A percentile compares a stretch with the other conserved stretches of the same genome.
Conservation (phyloP, 2,329 filamentous ascomycete genomes). For the Aspergillus sp. region DNA sequence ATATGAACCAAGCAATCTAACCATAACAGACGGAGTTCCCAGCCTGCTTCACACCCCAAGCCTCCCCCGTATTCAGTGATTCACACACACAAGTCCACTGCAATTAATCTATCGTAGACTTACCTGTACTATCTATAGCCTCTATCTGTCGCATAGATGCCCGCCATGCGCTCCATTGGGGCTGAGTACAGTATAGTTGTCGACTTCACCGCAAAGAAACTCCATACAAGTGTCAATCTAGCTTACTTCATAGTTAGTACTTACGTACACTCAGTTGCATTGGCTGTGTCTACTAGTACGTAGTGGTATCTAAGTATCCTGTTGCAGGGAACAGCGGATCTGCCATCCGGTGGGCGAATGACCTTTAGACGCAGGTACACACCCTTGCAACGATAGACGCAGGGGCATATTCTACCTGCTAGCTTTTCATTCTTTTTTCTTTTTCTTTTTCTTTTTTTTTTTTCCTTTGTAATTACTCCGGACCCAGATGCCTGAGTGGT, state of each 20-base stretch:
- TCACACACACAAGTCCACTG: background rate
- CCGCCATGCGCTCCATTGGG: background rate
- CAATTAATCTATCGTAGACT: background rate
- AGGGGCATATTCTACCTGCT: background rate
- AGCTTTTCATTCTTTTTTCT: background rate
- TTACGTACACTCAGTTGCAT: too few relatives aligned
- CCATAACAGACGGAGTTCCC: background rate
- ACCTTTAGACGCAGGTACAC: background rate
- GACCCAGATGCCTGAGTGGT: background rate
- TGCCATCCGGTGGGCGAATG: background rate
- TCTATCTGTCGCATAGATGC: background rate
- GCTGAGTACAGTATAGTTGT: background rate
- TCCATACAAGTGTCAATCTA: background rate
- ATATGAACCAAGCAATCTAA: background rate
- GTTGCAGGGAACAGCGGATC: background rate
- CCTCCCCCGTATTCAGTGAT: background rate
- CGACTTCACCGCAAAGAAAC: background rate
- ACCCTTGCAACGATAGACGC: background rate
- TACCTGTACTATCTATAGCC: background rate
- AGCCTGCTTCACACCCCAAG: background rate
- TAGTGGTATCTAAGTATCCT: background rate
- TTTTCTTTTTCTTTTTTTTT: too few relatives aligned
- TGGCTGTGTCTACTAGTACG: too few relatives aligned
- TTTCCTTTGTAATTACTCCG: background rate
- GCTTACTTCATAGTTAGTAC: background rate